These are phyloP conservation scores for Paramyrothecium roridum DNA, from an alignment of 2,329 filamentous ascomycete genomes.

Conservation along the genomic window DNA sequence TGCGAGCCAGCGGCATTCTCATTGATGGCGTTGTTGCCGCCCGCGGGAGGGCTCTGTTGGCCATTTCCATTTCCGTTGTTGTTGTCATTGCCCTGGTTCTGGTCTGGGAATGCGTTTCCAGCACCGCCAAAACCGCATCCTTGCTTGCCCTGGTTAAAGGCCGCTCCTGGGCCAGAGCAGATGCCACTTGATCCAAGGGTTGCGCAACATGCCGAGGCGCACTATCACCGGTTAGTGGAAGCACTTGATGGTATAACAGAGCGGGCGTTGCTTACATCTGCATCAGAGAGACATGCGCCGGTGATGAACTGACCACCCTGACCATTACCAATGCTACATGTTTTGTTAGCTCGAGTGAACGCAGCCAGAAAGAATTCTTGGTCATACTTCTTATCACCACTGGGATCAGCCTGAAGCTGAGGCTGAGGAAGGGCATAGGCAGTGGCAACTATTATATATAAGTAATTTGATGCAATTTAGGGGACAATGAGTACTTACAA, in stretches of 20 bases:
- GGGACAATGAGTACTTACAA: not conserved
- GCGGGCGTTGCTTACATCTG: constrained; percentile 1
- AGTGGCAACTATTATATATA: not conserved
- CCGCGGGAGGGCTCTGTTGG: not conserved
- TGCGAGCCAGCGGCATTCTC: constrained; percentile 8
- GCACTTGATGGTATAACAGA: not conserved
- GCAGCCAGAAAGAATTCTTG: no score
- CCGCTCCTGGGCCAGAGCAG: constrained; percentile 21
- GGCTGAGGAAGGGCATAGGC: constrained; percentile 9
- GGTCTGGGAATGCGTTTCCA: not conserved
- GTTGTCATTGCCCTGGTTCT: not conserved
- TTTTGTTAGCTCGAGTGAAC: not conserved
- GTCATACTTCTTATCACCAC: constrained; percentile 8
- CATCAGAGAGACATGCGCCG: constrained; percentile 11
- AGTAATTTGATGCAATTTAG: not conserved
- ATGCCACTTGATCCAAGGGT: constrained; percentile 15
- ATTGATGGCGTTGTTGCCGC: constrained; percentile 1
- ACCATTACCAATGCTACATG: constrained; percentile 8
- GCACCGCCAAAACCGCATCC: constrained; percentile 24
- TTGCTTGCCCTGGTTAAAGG: constrained; percentile 24
- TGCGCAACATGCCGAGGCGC: constrained; percentile 27
- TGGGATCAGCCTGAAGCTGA: constrained; percentile 7
- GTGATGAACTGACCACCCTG: constrained; percentile 12
- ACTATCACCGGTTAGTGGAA: constrained; percentile 6
- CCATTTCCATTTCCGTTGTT: not conserved